phyloP scores from a whole-genome alignment of 257 asterid genomes.

The Fraxinus quadrangulata region DNA sequence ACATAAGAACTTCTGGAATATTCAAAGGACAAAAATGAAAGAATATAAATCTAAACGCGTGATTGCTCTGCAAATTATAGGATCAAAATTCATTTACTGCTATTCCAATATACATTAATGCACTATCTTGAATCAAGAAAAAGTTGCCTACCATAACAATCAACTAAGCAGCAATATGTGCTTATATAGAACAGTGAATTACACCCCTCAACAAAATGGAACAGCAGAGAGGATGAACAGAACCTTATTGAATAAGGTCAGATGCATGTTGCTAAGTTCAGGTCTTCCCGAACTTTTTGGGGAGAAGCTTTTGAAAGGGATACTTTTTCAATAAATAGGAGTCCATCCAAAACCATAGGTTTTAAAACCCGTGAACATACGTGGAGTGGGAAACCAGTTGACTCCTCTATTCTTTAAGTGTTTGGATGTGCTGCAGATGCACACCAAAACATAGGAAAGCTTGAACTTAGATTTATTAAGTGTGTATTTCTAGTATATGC shows the following conservation, averaged over 20 bases:
- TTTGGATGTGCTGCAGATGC: too few species aligned
- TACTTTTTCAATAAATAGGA: too few species aligned
- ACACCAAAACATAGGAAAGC: too few species aligned
- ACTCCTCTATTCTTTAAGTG: too few species aligned
- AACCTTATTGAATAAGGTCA: not conserved
- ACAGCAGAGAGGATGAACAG: not conserved
- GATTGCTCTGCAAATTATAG: not conserved
- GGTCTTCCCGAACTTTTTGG: not conserved
- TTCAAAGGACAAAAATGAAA: conserved; percentile 21
- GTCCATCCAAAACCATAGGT: not conserved
- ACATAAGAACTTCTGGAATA: conserved; percentile 70
- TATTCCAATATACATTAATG: not conserved
- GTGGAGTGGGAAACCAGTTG: not conserved
- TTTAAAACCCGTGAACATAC: too few species aligned
- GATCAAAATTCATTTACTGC: conserved; percentile 5
- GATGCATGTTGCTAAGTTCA: not conserved
- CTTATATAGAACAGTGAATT: not conserved
- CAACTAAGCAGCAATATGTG: not conserved
- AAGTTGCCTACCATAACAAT: not conserved
- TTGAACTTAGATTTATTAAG: too few species aligned
- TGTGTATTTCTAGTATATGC: too few species aligned
- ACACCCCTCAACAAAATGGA: not conserved
- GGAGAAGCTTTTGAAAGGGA: not conserved
- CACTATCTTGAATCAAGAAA: not conserved
- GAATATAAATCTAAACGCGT: not conserved